Evolutionary conservation across 176 grass and related monocot genomes (phyloP).

Genomic region (Rhipidocladum racemiflorum): DNA sequence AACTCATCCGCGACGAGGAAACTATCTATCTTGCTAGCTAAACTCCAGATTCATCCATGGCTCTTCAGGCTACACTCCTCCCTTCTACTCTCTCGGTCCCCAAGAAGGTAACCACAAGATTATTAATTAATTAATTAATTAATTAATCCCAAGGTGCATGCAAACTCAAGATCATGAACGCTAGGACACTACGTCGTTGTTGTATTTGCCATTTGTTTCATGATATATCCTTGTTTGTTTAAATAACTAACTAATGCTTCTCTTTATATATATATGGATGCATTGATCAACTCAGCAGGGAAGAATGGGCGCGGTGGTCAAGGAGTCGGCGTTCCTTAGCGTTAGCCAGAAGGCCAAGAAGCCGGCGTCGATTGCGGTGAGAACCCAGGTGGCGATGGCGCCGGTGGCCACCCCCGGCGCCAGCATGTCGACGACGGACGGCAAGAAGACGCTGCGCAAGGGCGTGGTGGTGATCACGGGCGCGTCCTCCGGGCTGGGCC

Average conservation of each 20-base stretch:
- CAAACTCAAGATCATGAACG: background rate
- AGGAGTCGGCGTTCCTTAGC: conserved; percentile 21
- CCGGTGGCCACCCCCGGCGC: conserved; percentile 30
- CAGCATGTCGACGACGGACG: background rate
- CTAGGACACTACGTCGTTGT: background rate
- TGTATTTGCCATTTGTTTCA: background rate
- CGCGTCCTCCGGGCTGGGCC: conserved; percentile 79
- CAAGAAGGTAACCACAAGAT: conserved; percentile 54
- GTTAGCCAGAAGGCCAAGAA: conserved; percentile 17
- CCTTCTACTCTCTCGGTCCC: conserved; percentile 57
- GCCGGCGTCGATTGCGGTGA: conserved; percentile 27
- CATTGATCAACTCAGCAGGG: background rate
- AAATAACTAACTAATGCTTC: background rate
- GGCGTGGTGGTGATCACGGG: conserved; percentile 84
- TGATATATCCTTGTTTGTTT: background rate
- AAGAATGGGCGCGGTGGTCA: background rate
- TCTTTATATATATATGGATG: background rate
- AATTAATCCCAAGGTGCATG: background rate
- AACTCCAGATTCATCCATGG: conserved; percentile 36
- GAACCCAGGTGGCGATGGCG: conserved; percentile 45
- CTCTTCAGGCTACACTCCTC: conserved; percentile 68
- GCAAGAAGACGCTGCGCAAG: conserved; percentile 76
- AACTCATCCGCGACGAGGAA: background rate
- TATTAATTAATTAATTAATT: background rate
- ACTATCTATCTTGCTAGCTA: background rate